Percentiles rank a stretch among this genome's conserved stretches.
These are phyloP conservation scores for Pichia kudriavzevii DNA, from an alignment of 1,139 yeast species.

Conservation along the genomic window DNA sequence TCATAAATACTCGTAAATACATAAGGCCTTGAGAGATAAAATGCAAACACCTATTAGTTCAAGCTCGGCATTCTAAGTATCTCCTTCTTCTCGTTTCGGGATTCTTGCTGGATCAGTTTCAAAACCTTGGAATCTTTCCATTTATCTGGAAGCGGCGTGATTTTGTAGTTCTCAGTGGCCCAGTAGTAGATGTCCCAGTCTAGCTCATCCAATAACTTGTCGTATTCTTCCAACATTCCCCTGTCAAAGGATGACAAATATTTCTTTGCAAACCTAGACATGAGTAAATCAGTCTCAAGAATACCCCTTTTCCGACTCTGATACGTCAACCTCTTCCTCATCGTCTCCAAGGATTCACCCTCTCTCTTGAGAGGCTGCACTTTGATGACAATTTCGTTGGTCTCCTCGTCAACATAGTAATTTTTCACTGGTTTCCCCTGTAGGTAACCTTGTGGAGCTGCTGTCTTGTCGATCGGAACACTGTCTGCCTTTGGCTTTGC, in stretches of 20 bases:
- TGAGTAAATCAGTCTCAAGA: conserved; percentile 79
- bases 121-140: conserved; percentile 70
- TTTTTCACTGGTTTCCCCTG: conserved; percentile 19
- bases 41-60: background rate
- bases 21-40: conserved; percentile 25
- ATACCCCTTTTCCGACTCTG: conserved; percentile 96
- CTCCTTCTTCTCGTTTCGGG: conserved; percentile 64
- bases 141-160: conserved; percentile 78
- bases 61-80: conserved; percentile 76
- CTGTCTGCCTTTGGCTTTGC: conserved; percentile 13
- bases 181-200: conserved; percentile 99
- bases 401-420: conserved; percentile 21
- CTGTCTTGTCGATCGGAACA: conserved; percentile 9
- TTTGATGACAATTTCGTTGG: conserved; percentile 37
- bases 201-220: conserved; percentile 75
- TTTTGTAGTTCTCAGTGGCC: conserved; percentile 79
- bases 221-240: conserved; percentile 79
- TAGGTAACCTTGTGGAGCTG: conserved; percentile 16
- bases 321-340: conserved; percentile 79
- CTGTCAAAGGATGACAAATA: conserved; percentile 52
- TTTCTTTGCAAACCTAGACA: conserved; percentile 78
- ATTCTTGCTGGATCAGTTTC: conserved; percentile 59
- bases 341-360: conserved; percentile 67
- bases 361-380: conserved; percentile 70
- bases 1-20: conserved; percentile 1